Percentiles rank a stretch among this genome's conserved stretches.
Evolutionary conservation across 495 filamentous ascomycete species (phyloP).

Genomic region (Evernia prunastri): DNA sequence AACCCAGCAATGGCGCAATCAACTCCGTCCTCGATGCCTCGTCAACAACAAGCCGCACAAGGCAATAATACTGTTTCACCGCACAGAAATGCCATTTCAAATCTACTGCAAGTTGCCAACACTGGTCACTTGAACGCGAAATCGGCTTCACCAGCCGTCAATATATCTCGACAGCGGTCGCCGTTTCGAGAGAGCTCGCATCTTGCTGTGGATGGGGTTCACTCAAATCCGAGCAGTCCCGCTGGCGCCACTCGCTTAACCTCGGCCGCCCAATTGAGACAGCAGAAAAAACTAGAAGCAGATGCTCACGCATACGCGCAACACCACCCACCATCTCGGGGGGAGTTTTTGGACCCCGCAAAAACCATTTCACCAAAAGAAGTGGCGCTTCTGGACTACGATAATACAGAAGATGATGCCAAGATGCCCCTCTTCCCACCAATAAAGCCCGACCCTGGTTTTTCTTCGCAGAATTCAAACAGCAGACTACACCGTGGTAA

Average conservation of each 20-base stretch:
- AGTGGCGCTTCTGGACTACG: constrained; percentile 77
- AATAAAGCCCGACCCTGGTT: constrained; percentile 32
- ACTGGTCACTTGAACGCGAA: constrained; percentile 61
- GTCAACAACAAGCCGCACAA: constrained; percentile 33
- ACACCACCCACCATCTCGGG: constrained; percentile 27
- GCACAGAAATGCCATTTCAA: constrained; percentile 59
- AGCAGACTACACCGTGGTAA: constrained; percentile 7
- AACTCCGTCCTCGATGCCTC: constrained; percentile 44
- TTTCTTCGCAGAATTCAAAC: constrained; percentile 9
- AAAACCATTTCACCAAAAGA: constrained; percentile 97
- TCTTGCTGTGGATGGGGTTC: constrained; percentile 36
- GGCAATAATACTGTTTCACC: constrained; percentile 43
- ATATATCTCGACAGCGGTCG: constrained; percentile 60
- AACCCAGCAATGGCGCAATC: constrained; percentile 52
- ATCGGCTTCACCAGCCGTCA: constrained; percentile 47
- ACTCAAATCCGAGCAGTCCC: constrained; percentile 29
- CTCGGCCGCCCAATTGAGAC: constrained; percentile 52
- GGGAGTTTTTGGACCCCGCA: constrained; percentile 42
- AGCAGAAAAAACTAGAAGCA: constrained; percentile 56
- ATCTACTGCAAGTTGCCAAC: constrained; percentile 72
- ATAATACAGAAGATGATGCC: constrained; percentile 61
- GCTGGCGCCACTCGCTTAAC: constrained; percentile 37
- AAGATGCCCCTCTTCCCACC: constrained; percentile 63
- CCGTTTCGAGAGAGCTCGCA: constrained; percentile 78
- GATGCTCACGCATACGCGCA: constrained; percentile 37